These are phyloP conservation scores for Fusarium bulbicola DNA, from an alignment of 2,329 filamentous ascomycete genomes.

Conservation along the genomic window DNA sequence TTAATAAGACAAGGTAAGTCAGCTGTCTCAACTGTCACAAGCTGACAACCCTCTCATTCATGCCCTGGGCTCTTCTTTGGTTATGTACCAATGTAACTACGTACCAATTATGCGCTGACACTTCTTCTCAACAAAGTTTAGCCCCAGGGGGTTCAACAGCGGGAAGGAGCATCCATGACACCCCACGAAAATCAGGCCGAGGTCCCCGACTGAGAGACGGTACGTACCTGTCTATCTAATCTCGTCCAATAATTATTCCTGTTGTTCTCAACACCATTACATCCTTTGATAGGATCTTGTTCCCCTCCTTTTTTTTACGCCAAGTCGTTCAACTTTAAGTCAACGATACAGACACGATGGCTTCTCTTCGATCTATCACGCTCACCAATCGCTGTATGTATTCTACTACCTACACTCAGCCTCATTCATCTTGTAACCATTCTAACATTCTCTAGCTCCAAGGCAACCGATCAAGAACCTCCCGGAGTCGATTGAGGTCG, in stretches of 20 bases:
- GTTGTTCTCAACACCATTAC: constrained; percentile 23
- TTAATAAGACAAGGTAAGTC: too few relatives aligned
- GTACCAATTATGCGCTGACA: neutral
- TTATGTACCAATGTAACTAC: too few relatives aligned
- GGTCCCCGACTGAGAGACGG: constrained; percentile 1
- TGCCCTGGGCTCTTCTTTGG: neutral
- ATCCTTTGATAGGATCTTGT: constrained; percentile 2
- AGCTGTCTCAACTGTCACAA: neutral
- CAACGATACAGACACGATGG: constrained; percentile 39
- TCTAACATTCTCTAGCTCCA: constrained; percentile 48
- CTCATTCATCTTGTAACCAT: neutral
- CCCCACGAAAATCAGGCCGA: constrained; percentile 22
- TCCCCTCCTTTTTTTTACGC: neutral
- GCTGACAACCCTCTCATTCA: neutral
- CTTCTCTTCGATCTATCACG: constrained; percentile 50
- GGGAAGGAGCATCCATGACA: neutral
- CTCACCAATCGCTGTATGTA: constrained; percentile 53
- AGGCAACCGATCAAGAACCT: constrained; percentile 64
- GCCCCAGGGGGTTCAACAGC: constrained; percentile 4
- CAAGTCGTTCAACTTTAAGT: constrained; percentile 3
- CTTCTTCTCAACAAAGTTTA: neutral
- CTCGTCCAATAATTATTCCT: constrained; percentile 12
- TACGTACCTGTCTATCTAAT: constrained; percentile 28
- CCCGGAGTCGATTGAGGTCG: constrained; percentile 60
- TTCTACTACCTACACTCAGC: neutral